A percentile compares a stretch with the other conserved stretches of the same genome.
These are phyloP conservation scores for Periconia macrospinosa DNA, from an alignment of 2,329 filamentous ascomycete genomes.

Conservation along the genomic window DNA sequence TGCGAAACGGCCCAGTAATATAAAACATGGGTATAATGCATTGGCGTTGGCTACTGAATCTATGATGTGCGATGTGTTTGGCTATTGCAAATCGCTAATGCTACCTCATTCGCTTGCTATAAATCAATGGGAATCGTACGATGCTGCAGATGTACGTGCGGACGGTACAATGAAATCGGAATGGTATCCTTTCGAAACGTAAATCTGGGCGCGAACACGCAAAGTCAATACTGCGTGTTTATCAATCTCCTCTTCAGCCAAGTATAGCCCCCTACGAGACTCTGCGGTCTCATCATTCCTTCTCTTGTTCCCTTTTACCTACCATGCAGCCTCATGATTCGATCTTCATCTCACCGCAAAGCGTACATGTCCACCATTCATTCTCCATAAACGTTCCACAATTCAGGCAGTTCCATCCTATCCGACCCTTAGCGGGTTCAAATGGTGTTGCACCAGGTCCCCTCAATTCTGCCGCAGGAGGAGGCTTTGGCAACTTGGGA, in stretches of 20 bases:
- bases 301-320: background rate
- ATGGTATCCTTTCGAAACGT: background rate
- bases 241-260: no score
- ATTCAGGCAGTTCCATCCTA: conserved; percentile 61
- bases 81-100: no score
- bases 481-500: conserved; percentile 32
- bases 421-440: conserved; percentile 48
- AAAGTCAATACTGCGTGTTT: no score
- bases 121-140: no score
- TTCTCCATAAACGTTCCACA: conserved; percentile 67
- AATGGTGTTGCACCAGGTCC: conserved; percentile 42
- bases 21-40: no score
- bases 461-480: conserved; percentile 30
- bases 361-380: conserved; percentile 66
- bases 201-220: background rate
- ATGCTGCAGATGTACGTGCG: background rate
- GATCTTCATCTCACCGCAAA: conserved; percentile 61
- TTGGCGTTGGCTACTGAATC: no score
- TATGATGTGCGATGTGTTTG: no score
- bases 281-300: background rate
- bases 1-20: background rate
- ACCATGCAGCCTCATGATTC: conserved; percentile 21
- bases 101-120: no score
- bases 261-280: background rate
- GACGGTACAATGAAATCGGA: background rate